Conservation (phyloP, 306 rosid species). For the Fagus sylvatica region DNA sequence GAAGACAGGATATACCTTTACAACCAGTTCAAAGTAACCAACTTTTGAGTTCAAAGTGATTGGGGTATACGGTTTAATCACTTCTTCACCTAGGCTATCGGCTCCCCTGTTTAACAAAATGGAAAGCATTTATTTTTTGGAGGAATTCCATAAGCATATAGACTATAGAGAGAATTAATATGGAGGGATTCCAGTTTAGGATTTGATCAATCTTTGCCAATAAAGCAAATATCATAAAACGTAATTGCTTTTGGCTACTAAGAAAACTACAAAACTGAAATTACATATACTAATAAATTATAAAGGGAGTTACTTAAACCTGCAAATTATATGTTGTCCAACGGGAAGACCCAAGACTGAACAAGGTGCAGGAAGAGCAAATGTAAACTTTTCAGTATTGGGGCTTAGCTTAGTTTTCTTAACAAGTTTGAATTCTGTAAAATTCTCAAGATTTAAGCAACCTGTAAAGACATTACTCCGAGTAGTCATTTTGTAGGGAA, state of each 20-base stretch:
- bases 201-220: neutral
- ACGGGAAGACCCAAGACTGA: conserved; percentile 80
- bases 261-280: neutral
- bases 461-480: conserved; percentile 27
- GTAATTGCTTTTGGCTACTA: no score
- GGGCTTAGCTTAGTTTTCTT: conserved; percentile 61
- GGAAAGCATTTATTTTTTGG: neutral
- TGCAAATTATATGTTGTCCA: conserved; percentile 68
- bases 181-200: neutral
- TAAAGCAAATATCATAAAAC: no score
- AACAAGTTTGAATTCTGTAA: conserved; percentile 61
- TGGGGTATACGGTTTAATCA: conserved; percentile 70
- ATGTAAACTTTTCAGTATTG: conserved; percentile 57
- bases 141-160: neutral
- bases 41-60: conserved; percentile 71
- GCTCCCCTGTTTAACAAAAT: conserved; percentile 46
- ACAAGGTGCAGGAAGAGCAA: conserved; percentile 59
- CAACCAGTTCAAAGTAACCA: conserved; percentile 74
- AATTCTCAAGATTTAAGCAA: conserved; percentile 57
- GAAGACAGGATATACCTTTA: conserved; percentile 46
- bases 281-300: neutral
- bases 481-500: neutral
- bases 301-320: conserved; percentile 31
- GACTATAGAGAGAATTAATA: neutral
- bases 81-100: conserved; percentile 58